These are phyloP conservation scores for Fusarium oligoseptatum DNA, from an alignment of 2,329 filamentous ascomycete genomes.

Conservation along the genomic window DNA sequence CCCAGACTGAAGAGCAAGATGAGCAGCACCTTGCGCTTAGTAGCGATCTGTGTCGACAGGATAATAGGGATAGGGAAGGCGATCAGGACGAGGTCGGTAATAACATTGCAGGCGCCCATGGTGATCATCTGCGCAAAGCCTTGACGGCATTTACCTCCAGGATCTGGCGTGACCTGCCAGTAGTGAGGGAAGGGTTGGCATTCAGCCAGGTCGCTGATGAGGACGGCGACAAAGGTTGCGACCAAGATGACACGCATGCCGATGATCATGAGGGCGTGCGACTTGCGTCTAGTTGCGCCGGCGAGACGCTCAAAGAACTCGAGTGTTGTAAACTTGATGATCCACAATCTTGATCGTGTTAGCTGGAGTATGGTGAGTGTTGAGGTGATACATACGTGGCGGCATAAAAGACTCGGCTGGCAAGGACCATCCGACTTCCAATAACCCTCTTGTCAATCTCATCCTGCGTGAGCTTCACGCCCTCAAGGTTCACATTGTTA, in stretches of 20 bases:
- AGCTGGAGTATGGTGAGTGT: no score
- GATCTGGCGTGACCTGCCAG: conserved; percentile 84
- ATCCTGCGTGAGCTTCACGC: conserved; percentile 21
- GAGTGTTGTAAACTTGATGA: conserved; percentile 86
- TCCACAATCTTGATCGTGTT: conserved; percentile 78
- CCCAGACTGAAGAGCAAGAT: conserved; percentile 84
- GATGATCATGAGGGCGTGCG: conserved; percentile 77
- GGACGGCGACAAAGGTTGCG: conserved; percentile 80
- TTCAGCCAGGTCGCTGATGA: conserved; percentile 84
- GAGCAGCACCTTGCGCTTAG: conserved; percentile 82
- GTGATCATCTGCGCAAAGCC: conserved; percentile 87
- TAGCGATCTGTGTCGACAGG: conserved; percentile 78
- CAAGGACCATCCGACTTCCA: conserved; percentile 83
- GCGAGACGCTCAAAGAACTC: conserved; percentile 91
- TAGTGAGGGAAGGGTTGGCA: conserved; percentile 80
- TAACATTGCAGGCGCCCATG: conserved; percentile 84
- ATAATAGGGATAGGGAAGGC: conserved; percentile 90
- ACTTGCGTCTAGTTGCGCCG: conserved; percentile 79
- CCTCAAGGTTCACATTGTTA: conserved; percentile 78
- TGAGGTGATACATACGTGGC: conserved; percentile 84
- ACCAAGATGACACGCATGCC: conserved; percentile 79
- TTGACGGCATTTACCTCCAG: conserved; percentile 83
- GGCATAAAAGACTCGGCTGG: conserved; percentile 84
- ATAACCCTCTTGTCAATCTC: conserved; percentile 71
- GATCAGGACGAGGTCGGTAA: conserved; percentile 87